Base-by-base conservation (phyloP, 2,329 filamentous ascomycete genomes). In the Beauveria asiatica region DNA sequence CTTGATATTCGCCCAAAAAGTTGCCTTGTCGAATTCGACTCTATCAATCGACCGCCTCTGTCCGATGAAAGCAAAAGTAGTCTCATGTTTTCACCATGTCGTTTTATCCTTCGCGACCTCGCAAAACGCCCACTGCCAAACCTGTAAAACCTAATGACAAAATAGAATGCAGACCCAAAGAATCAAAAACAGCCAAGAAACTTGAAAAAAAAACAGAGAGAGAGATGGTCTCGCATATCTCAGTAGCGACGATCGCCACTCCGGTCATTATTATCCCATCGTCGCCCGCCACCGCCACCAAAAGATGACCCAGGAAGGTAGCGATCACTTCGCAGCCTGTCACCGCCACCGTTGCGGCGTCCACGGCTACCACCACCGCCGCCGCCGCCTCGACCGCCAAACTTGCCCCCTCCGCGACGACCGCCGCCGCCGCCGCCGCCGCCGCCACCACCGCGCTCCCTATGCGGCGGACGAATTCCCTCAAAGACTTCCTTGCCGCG, bases 401-500 rank as follows among this genome's bases (percentile, higher is more conserved):
- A 55, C 33, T 67, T 64, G 16, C 62, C 62, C 6, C 67, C 60
- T 19, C 68, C 54, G 8, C 66, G 59, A 23, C 69, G 62, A 49
- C 70, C 58, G 70, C 72, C 61, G 17, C 63, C 67, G 11, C 70
- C 67, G 11, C 67, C 23, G 23, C 23, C 61, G 17, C 63, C 67
- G 11, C 70, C 67, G 11, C 67, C 23, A 4, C 23, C 62, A 17
- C 62, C 69, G 8, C 71, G 67, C 66, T 83, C 80, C 10, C 81
- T 74, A 62, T 82, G 79, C 1, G 84, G 83, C 25, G 83, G 83
- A 25, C 84, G 76, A 62, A 87, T 85, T 17, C 83, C 84, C 52
- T 83, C 75, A 67, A 87, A 87, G 42, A 86, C 84, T 70, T 92
- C 89, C 17, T 83, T 83, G 16, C 88, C 89, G 58, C 86, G 80